Evolutionary conservation across 257 asterid genomes (phyloP).

Genomic region (Nicotiana attenuata): DNA sequence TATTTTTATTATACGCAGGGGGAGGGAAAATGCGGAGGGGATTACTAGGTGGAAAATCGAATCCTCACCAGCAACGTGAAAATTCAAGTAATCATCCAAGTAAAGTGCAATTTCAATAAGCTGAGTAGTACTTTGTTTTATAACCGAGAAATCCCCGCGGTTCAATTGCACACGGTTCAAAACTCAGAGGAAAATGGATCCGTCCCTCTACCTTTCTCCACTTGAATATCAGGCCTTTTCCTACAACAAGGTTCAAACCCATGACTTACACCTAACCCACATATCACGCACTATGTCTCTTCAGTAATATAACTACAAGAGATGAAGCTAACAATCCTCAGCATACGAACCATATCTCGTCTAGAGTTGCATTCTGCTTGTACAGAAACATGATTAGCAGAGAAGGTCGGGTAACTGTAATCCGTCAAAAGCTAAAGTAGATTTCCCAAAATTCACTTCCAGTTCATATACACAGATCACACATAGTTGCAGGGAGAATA

Average conservation of each 20-base stretch:
- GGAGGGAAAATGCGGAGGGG: too few relatives aligned
- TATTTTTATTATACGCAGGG: too few relatives aligned
- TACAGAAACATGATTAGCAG: neutral
- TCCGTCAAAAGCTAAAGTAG: neutral
- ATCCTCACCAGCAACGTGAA: too few relatives aligned
- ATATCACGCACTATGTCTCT: neutral
- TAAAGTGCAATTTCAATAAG: neutral
- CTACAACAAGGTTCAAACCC: neutral
- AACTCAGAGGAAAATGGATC: neutral
- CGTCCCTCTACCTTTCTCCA: neutral
- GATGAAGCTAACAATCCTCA: neutral
- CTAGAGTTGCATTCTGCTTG: neutral
- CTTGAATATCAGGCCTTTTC: neutral
- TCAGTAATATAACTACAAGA: neutral
- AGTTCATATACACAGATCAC: neutral
- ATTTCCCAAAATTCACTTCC: neutral
- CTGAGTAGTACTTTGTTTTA: neutral
- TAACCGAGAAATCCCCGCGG: neutral
- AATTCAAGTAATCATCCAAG: too few relatives aligned
- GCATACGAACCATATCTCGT: neutral
- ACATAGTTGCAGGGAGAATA: neutral
- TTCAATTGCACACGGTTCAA: neutral
- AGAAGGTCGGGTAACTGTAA: neutral
- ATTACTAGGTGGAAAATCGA: too few relatives aligned
- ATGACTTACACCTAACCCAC: neutral